These are phyloP conservation scores for Calonectria pseudoturangicola DNA, from an alignment of 2,329 filamentous ascomycete genomes.

Conservation along the genomic window DNA sequence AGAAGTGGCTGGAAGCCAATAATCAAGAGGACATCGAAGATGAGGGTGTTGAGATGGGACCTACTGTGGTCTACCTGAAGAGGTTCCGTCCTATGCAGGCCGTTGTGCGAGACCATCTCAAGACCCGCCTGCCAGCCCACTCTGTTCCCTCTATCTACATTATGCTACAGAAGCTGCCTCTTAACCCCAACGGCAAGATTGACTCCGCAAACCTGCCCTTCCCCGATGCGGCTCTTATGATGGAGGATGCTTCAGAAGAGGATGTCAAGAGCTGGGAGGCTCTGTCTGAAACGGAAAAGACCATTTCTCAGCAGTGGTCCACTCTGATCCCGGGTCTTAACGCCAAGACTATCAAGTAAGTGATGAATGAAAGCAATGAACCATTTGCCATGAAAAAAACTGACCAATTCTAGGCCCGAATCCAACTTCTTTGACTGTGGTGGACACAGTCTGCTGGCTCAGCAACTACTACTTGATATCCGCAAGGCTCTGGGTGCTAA, in stretches of 20 bases:
- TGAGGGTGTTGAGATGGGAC: slow-evolving; percentile 68
- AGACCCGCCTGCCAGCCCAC: slow-evolving; percentile 55
- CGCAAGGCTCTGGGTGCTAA: slow-evolving; percentile 56
- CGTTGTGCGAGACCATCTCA: slow-evolving; percentile 60
- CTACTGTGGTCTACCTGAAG: slow-evolving; percentile 65
- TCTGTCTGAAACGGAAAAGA: slow-evolving; percentile 63
- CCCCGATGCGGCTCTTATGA: slow-evolving; percentile 82
- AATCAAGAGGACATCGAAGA: slow-evolving; percentile 74
- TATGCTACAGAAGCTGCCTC: slow-evolving; percentile 71
- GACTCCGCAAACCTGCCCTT: slow-evolving; percentile 87
- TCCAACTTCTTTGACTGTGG: slow-evolving; percentile 62
- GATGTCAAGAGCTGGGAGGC: slow-evolving; percentile 72
- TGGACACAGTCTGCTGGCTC: slow-evolving; percentile 73
- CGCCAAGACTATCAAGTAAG: slow-evolving; percentile 74
- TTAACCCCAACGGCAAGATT: slow-evolving; percentile 87
- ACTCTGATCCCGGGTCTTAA: slow-evolving; percentile 80
- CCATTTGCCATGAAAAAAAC: not conserved
- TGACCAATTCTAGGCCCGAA: slow-evolving; percentile 59
- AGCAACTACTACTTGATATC: slow-evolving; percentile 81
- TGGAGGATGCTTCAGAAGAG: slow-evolving; percentile 60
- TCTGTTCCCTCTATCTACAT: slow-evolving; percentile 61
- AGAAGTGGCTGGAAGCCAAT: slow-evolving; percentile 76
- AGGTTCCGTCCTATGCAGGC: slow-evolving; percentile 68
- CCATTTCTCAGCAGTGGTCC: slow-evolving; percentile 77
- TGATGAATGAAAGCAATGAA: not conserved